These are phyloP conservation scores for Cercospora sesami DNA, from an alignment of 2,329 filamentous ascomycete genomes.

Conservation along the genomic window DNA sequence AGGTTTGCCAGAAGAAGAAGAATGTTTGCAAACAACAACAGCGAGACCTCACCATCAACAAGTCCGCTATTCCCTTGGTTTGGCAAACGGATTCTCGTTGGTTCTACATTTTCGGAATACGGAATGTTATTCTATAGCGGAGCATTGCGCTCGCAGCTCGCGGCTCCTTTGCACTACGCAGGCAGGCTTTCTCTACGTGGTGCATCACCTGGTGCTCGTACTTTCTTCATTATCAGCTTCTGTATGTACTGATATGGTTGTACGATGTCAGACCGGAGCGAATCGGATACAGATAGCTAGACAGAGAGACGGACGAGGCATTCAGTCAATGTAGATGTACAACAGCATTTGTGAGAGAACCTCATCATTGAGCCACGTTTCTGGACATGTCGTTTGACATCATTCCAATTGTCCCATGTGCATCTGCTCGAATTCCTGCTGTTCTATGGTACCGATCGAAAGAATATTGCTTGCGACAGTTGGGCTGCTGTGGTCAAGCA, in stretches of 20 bases:
- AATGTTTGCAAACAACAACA: not conserved
- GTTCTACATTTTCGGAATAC: not conserved
- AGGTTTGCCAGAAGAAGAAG: not conserved
- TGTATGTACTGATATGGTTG: not conserved
- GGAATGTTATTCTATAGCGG: not conserved
- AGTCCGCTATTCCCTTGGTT: not conserved
- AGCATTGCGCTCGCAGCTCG: not conserved
- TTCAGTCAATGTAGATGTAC: not conserved
- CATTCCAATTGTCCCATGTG: too few species aligned
- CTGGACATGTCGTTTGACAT: not conserved
- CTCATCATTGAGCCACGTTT: not conserved
- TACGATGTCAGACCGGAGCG: not conserved
- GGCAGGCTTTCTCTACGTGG: not conserved
- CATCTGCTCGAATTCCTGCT: too few species aligned
- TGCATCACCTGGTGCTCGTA: not conserved
- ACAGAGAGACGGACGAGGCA: not conserved
- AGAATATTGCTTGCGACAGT: too few species aligned
- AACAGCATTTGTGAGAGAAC: not conserved
- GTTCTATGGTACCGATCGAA: too few species aligned
- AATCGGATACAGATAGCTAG: not conserved
- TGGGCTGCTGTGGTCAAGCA: not conserved
- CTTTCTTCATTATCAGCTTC: not conserved
- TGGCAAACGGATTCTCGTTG: not conserved
- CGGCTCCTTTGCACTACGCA: not conserved
- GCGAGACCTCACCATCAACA: not conserved